Conservation (phyloP, 306 rosid genomes). For the Medicago arabica region DNA sequence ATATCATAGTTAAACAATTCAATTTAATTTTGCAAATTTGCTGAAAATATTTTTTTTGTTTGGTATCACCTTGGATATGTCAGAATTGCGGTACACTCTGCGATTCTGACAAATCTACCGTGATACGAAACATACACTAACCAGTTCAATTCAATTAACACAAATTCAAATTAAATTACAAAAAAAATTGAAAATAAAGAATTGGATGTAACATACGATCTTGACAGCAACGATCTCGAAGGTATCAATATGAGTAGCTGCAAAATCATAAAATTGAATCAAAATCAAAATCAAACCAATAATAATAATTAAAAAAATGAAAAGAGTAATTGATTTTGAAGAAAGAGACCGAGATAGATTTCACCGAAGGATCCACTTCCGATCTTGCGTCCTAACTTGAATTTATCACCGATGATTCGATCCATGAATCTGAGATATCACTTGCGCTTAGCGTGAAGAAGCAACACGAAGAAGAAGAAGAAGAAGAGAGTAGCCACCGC, state of each 20-base stretch:
- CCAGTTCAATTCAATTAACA: background rate
- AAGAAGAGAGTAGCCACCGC: too few relatives aligned
- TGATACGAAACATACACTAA: background rate
- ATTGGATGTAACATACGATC: constrained; percentile 60
- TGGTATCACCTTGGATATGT: too few relatives aligned
- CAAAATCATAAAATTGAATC: constrained; percentile 21
- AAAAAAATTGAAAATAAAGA: background rate
- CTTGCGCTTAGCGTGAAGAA: too few relatives aligned
- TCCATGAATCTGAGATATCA: constrained; percentile 15
- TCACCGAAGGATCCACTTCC: constrained; percentile 99
- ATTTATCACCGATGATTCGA: constrained; percentile 74
- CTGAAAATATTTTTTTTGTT: too few relatives aligned
- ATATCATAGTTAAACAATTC: background rate
- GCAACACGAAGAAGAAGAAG: too few relatives aligned
- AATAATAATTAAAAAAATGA: background rate
- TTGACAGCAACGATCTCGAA: constrained; percentile 95
- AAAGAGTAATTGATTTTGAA: background rate
- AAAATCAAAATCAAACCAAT: background rate
- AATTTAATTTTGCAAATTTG: background rate
- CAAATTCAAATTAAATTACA: background rate
- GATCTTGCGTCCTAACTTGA: constrained; percentile 96
- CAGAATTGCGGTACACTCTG: too few relatives aligned
- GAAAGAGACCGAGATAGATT: constrained; percentile 76
- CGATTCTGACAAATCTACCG: too few relatives aligned
- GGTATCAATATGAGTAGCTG: constrained; percentile 90